Conservation (phyloP, 768 basidiomycete genomes). For the Xerocomellus intermedius region DNA sequence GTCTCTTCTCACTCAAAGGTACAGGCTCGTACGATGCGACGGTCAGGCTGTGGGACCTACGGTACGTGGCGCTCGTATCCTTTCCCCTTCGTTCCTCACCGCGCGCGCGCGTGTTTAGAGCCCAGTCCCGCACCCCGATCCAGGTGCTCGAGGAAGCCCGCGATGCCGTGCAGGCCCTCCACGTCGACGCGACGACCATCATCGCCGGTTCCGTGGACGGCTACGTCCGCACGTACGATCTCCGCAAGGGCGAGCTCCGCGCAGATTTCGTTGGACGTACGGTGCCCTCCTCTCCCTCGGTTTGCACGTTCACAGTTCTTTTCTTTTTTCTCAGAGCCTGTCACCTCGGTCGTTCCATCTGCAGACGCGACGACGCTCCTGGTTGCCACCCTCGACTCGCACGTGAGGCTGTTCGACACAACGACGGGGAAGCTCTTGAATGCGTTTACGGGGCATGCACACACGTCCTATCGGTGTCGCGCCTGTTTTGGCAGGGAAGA, state of each 20-base stretch:
- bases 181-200: conserved; percentile 64
- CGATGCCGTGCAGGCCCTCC: conserved; percentile 80
- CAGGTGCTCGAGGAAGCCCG: conserved; percentile 87
- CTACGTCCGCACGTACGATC: conserved; percentile 88
- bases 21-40: conserved; percentile 91
- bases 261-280: conserved; percentile 89
- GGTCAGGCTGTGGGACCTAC: conserved; percentile 88
- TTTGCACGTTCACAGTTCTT: neutral
- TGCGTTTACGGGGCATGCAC: conserved; percentile 75
- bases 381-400: conserved; percentile 80
- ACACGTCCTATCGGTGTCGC: conserved; percentile 73
- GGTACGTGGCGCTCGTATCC: conserved; percentile 42
- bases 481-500: conserved; percentile 84
- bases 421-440: conserved; percentile 81
- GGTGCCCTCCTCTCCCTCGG: conserved; percentile 29
- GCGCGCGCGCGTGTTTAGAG: conserved; percentile 37
- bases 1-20: neutral
- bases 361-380: conserved; percentile 79
- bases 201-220: conserved; percentile 89
- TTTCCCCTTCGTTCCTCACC: neutral
- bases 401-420: conserved; percentile 83
- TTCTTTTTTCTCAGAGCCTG: conserved; percentile 57
- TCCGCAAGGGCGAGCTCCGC: conserved; percentile 88
- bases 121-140: conserved; percentile 81
- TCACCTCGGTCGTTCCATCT: conserved; percentile 79